phyloP scores from a whole-genome alignment of 208 protist species.

The Porcisia deanei region DNA sequence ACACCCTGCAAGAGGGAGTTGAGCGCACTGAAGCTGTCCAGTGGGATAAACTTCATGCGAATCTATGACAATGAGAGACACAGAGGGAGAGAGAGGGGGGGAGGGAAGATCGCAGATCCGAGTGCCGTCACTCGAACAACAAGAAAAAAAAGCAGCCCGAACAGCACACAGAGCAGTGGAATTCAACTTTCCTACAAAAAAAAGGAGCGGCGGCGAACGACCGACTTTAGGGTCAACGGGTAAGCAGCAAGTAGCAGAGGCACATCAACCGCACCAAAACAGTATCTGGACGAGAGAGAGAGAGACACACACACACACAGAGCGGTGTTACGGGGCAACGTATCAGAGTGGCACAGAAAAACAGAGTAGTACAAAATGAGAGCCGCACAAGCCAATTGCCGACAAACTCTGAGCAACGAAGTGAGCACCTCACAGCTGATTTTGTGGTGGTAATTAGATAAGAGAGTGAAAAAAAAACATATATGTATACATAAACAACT shows the following conservation, averaged over 20 bases:
- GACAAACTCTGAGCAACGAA: not conserved
- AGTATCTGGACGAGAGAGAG: not conserved
- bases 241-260: conserved; percentile 2
- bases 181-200: not conserved
- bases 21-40: conserved; percentile 67
- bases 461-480: not conserved
- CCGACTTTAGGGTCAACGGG: not conserved
- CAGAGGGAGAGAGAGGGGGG: not conserved
- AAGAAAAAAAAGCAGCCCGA: too few relatives aligned
- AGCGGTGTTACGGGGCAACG: not conserved
- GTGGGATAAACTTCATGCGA: conserved; percentile 77
- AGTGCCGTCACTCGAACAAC: too few relatives aligned
- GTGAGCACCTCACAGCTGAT: not conserved
- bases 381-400: not conserved
- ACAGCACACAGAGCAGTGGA: too few relatives aligned
- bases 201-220: not conserved
- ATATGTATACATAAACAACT: too few relatives aligned
- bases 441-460: too few relatives aligned
- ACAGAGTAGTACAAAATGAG: not conserved
- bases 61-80: too few relatives aligned
- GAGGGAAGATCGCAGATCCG: too few relatives aligned
- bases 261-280: not conserved
- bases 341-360: not conserved
- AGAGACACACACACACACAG: not conserved
- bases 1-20: conserved; percentile 75